These are phyloP conservation scores for Calocera viscosa DNA, from an alignment of 768 basidiomycete species.

Conservation along the genomic window DNA sequence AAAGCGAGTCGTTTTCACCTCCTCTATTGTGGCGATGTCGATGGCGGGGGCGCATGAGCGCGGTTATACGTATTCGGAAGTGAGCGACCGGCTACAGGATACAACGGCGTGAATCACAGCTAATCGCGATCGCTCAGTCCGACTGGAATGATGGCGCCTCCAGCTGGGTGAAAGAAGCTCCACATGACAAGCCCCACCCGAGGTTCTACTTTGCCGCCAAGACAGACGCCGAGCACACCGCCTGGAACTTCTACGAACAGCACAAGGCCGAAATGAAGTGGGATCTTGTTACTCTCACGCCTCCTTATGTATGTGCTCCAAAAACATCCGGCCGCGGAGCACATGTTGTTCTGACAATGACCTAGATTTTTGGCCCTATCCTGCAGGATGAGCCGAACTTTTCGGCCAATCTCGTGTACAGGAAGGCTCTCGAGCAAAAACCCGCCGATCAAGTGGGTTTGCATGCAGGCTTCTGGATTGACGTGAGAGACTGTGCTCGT, in stretches of 20 bases:
- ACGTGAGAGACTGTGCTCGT: background rate
- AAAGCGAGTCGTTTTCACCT: constrained; percentile 23
- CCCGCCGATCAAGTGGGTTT: too few relatives aligned
- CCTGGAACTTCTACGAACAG: constrained; percentile 23
- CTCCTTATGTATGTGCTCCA: constrained; percentile 18
- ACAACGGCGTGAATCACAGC: too few relatives aligned
- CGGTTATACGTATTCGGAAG: constrained; percentile 17
- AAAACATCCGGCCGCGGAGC: too few relatives aligned
- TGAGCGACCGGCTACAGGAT: too few relatives aligned
- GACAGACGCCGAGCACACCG: constrained; percentile 24
- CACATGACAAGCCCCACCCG: constrained; percentile 19
- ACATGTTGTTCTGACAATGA: too few relatives aligned
- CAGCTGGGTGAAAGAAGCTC: constrained; percentile 22
- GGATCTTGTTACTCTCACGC: constrained; percentile 22
- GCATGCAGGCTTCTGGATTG: too few relatives aligned
- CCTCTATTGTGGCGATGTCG: constrained; percentile 12
- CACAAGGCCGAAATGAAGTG: constrained; percentile 16
- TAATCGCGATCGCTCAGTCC: constrained; percentile 18
- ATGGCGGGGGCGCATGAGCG: constrained; percentile 12
- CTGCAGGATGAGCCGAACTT: constrained; percentile 26
- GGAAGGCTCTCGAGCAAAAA: background rate
- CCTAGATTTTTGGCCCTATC: constrained; percentile 26
- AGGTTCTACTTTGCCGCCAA: constrained; percentile 23
- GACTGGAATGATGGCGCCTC: constrained; percentile 27
- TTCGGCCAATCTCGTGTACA: constrained; percentile 28